These are phyloP conservation scores for Aspergillus hancockii DNA, from an alignment of 495 filamentous ascomycete species.

Conservation along the genomic window DNA sequence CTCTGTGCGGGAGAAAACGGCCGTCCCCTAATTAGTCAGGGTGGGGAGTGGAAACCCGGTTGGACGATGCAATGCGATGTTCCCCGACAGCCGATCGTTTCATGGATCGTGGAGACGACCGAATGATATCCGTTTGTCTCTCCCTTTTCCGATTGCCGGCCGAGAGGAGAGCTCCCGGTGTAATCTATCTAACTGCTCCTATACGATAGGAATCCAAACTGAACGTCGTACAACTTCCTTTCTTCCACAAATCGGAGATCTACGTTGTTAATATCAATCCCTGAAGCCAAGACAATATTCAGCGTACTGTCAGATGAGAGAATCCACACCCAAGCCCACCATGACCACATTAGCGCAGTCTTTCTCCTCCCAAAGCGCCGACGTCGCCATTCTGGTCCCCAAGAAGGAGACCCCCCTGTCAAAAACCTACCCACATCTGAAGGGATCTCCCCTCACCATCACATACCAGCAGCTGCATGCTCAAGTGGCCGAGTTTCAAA, in stretches of 20 bases:
- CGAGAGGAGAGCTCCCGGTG: neutral
- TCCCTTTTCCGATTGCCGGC: neutral
- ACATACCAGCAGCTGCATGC: slow-evolving; percentile 62
- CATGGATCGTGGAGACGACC: neutral
- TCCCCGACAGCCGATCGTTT: neutral
- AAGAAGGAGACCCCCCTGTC: slow-evolving; percentile 54
- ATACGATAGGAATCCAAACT: neutral
- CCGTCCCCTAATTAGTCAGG: too few species aligned
- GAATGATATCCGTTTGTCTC: too few species aligned
- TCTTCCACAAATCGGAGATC: slow-evolving; percentile 3
- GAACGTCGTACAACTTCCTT: neutral
- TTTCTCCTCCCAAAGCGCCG: slow-evolving; percentile 40
- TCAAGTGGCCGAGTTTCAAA: slow-evolving; percentile 66
- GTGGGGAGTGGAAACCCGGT: too few species aligned
- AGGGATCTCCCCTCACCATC: slow-evolving; percentile 28
- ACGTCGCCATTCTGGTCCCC: slow-evolving; percentile 70
- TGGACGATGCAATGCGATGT: neutral
- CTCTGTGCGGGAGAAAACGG: too few species aligned
- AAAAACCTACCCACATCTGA: neutral
- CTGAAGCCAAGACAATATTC: slow-evolving; percentile 14
- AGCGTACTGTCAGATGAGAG: neutral
- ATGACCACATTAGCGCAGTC: slow-evolving; percentile 51
- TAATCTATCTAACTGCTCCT: too few species aligned
- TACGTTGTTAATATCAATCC: slow-evolving; percentile 4
- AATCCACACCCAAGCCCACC: slow-evolving; percentile 4